A percentile compares a stretch with the other conserved stretches of the same genome.
Evolutionary conservation across 176 grass and related monocot genomes (phyloP).

Genomic region (Phoenix dactylifera): DNA sequence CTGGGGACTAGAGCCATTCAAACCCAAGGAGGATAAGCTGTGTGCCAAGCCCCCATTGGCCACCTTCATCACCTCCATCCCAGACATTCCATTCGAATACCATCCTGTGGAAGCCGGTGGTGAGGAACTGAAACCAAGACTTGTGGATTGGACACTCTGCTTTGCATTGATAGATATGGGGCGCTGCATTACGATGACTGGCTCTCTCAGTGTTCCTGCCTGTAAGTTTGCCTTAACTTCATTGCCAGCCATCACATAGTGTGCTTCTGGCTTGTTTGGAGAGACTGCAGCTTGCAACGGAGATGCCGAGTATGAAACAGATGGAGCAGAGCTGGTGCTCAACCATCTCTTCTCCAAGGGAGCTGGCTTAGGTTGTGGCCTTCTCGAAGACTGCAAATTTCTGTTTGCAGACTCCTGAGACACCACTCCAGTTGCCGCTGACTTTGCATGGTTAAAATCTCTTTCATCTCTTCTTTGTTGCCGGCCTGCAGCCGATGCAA

Average conservation of each 20-base stretch:
- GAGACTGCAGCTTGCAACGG: conserved; percentile 45
- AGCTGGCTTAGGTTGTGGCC: conserved; percentile 33
- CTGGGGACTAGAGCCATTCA: conserved; percentile 36
- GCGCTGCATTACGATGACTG: conserved; percentile 80
- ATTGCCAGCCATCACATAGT: conserved; percentile 34
- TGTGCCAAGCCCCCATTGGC: conserved; percentile 55
- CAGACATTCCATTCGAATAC: conserved; percentile 57
- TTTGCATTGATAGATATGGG: conserved; percentile 51
- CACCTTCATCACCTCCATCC: conserved; percentile 37
- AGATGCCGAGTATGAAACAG: conserved; percentile 45
- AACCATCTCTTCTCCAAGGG: conserved; percentile 57
- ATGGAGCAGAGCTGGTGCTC: conserved; percentile 36
- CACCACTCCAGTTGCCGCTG: conserved; percentile 32
- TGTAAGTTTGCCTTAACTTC: conserved; percentile 42
- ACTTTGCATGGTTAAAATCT: conserved; percentile 55
- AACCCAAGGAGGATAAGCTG: conserved; percentile 42
- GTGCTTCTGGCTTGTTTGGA: conserved; percentile 51
- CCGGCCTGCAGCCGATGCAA: conserved; percentile 29
- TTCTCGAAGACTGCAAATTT: conserved; percentile 47
- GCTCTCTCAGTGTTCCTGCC: conserved; percentile 52
- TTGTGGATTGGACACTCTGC: conserved; percentile 66
- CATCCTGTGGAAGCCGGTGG: conserved; percentile 50
- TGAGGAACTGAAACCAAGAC: conserved; percentile 39
- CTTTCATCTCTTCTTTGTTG: conserved; percentile 72
- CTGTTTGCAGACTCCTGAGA: conserved; percentile 56